Evolutionary conservation across 2,329 filamentous ascomycete genomes (phyloP).

Genomic region (Stenocarpella maydis): DNA sequence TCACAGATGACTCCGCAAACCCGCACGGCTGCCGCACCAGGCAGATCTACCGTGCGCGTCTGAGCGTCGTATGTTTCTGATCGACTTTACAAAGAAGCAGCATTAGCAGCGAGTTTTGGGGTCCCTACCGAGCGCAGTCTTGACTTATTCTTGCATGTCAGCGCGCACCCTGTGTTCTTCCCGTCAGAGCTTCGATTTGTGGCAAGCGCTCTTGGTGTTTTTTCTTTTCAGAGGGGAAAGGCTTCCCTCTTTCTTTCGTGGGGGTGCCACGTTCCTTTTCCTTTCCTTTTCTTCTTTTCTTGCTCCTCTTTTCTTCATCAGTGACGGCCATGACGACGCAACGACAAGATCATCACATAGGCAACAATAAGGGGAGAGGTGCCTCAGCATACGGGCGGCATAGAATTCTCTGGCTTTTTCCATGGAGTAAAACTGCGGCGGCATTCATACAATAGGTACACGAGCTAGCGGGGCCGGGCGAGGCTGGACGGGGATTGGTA

Average conservation of each 20-base stretch:
- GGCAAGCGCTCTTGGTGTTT: neutral
- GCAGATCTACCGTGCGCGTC: neutral
- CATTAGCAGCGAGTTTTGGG: conserved; percentile 30
- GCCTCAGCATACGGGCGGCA: conserved; percentile 20
- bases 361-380: conserved; percentile 21
- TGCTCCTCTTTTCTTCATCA: neutral
- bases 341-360: conserved; percentile 32
- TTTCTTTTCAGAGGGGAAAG: neutral
- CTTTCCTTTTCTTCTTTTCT: neutral
- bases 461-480: neutral
- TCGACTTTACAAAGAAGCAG: neutral
- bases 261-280: neutral
- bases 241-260: neutral
- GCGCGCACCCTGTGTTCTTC: neutral
- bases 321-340: conserved; percentile 30
- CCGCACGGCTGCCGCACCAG: neutral
- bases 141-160: conserved; percentile 17
- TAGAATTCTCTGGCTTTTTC: conserved; percentile 22
- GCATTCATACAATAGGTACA: conserved; percentile 21
- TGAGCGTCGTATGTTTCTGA: conserved; percentile 1
- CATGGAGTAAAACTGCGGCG: neutral
- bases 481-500: neutral
- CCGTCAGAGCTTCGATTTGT: neutral
- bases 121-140: conserved; percentile 8
- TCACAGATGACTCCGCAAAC: neutral